phyloP scores from a whole-genome alignment of 2,329 filamentous ascomycete species.

The Lecanicillium sp. region DNA sequence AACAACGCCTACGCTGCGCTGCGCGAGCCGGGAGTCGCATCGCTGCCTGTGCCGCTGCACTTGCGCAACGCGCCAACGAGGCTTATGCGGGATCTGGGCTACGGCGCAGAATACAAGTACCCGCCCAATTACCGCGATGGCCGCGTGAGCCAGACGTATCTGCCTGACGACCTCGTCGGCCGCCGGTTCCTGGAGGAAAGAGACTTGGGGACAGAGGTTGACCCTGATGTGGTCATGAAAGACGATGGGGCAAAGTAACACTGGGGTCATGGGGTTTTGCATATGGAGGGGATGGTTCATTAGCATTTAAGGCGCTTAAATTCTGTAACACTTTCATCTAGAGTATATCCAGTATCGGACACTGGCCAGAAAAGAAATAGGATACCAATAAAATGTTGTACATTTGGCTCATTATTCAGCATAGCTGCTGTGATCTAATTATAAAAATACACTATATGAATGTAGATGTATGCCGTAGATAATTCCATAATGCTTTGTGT shows the following conservation, averaged over 20 bases:
- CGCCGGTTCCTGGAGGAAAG: constrained; percentile 70
- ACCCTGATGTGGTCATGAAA: constrained; percentile 55
- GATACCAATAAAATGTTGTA: constrained; percentile 4
- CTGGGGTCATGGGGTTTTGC: no score
- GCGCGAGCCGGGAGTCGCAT: constrained; percentile 75
- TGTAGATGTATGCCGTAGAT: neutral
- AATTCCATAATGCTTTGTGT: neutral
- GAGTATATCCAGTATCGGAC: neutral
- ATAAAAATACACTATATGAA: neutral
- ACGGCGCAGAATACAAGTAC: constrained; percentile 91
- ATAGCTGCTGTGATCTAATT: neutral
- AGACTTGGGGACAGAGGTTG: constrained; percentile 73
- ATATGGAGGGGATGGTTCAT: neutral
- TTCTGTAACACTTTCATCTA: neutral
- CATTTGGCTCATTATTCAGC: neutral
- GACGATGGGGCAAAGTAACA: constrained; percentile 17
- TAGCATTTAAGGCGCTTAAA: constrained; percentile 9
- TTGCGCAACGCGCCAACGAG: constrained; percentile 86
- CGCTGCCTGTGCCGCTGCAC: constrained; percentile 77
- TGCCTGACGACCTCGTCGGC: constrained; percentile 70
- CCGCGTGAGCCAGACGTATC: constrained; percentile 76
- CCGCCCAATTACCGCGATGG: constrained; percentile 86
- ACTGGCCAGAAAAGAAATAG: neutral
- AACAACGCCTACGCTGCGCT: constrained; percentile 75
- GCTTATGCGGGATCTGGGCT: constrained; percentile 88